Base-by-base conservation (phyloP, 768 basidiomycete species). In the Boletus edulis region DNA sequence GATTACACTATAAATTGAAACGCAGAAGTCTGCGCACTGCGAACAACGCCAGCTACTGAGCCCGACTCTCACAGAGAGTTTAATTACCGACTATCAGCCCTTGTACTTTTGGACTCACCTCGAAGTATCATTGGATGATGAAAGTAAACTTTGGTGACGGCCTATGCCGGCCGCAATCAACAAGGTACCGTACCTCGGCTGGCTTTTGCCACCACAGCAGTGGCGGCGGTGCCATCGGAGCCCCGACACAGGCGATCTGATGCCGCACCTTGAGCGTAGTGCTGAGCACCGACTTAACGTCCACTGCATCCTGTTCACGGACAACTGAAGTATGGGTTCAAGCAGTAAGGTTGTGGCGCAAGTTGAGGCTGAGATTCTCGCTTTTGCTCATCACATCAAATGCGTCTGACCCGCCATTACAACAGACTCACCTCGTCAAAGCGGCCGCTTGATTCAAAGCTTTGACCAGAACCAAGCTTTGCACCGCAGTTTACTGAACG, bases 201-300 rank as follows among this genome's bases (percentile, higher is more conserved):
- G 2, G 12, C 22, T 49, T 18, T 29, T 6, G 12, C 27, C 39
- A 49, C n/a, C 24, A 22, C 17, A n/a, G 22, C 22, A 22, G 35
- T 29, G 29, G 27, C 27, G 27, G 27, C 56, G 17, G 32, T 20
- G 35, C 6, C 38, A 15, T 44, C 41, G 50, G 50, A 48, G 37
- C 12, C 40, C 31, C 41, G 51, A 49, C 58, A 54, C 51, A 48
- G 57, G 49, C 43, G 42, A 40, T 15, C 17, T 51, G 55, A 58
- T 42, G 39, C 20, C 3, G 10, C 22, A 12, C n/a, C 37, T n/a
- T 10, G 10, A n/a, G 4, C 34, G 43, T 12, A 35, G 38, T 20
- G 15, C 14, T 17, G 15, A 20, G 40, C 39, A 20, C 31, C 5
- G 52, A 24, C 22, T 9, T 9, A 5, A 13, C 45, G 4, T 39